Evolutionary conservation across 2,329 filamentous ascomycete species (phyloP).

Genomic region (Arthroderma sp.): DNA sequence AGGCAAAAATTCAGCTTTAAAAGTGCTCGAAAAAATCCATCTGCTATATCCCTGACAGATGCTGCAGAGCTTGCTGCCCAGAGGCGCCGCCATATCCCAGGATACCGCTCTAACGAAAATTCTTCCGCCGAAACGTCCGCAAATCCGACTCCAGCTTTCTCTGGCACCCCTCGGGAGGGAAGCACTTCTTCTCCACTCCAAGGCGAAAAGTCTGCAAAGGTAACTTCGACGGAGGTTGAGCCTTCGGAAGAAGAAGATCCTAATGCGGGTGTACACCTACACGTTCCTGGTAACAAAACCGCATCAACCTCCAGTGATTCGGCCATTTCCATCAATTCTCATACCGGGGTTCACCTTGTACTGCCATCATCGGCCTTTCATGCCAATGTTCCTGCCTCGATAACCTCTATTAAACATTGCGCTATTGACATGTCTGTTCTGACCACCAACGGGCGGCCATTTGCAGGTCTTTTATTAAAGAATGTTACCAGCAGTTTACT

Average conservation of each 20-base stretch:
- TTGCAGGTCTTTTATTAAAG: slow-evolving; percentile 58
- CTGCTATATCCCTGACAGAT: slow-evolving; percentile 35
- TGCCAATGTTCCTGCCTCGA: slow-evolving; percentile 58
- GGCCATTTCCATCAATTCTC: slow-evolving; percentile 52
- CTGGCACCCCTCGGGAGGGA: slow-evolving; percentile 25
- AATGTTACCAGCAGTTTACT: slow-evolving; percentile 58
- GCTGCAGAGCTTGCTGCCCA: slow-evolving; percentile 42
- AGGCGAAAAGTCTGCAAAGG: slow-evolving; percentile 8
- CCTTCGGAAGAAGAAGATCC: too few species aligned
- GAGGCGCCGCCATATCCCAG: slow-evolving; percentile 31
- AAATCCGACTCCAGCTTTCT: slow-evolving; percentile 22
- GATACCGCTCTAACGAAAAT: slow-evolving; percentile 27
- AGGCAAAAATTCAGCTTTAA: slow-evolving; percentile 79
- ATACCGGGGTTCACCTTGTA: slow-evolving; percentile 59
- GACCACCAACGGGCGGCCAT: slow-evolving; percentile 43
- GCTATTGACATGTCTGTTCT: slow-evolving; percentile 70
- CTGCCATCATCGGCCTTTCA: slow-evolving; percentile 57
- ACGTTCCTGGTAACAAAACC: not conserved
- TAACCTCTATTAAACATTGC: slow-evolving; percentile 56
- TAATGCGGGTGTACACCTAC: too few species aligned
- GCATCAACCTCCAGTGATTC: slow-evolving; percentile 24
- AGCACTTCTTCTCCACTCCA: slow-evolving; percentile 8
- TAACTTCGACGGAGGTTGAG: too few species aligned
- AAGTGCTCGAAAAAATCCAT: slow-evolving; percentile 38
- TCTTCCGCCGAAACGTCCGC: slow-evolving; percentile 30